Evolutionary conservation across 2,329 filamentous ascomycete genomes (phyloP).

Genomic region (Aspergillus tanneri): DNA sequence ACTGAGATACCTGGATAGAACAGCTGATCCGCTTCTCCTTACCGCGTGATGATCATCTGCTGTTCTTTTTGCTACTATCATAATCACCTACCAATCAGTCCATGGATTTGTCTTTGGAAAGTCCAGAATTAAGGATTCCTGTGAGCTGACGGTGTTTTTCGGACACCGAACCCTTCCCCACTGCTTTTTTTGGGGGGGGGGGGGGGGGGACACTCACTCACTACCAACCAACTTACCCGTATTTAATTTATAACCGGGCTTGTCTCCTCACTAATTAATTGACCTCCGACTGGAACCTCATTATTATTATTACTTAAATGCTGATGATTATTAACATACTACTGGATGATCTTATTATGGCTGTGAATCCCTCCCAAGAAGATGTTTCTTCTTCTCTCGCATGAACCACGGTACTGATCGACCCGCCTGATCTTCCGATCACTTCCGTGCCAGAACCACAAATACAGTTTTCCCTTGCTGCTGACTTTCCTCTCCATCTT

Average conservation of each 20-base stretch:
- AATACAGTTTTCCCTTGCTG: neutral
- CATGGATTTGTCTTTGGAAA: neutral
- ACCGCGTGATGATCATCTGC: neutral
- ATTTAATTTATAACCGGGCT: neutral
- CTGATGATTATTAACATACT: too few relatives aligned
- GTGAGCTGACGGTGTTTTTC: too few relatives aligned
- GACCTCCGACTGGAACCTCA: neutral
- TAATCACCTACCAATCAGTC: neutral
- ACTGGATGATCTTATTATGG: neutral
- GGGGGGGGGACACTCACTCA: too few relatives aligned
- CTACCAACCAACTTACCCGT: neutral
- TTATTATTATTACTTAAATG: too few relatives aligned
- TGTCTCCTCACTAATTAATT: neutral
- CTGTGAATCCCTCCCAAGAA: neutral
- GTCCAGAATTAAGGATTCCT: too few relatives aligned
- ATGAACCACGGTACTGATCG: neutral
- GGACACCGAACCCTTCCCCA: too few relatives aligned
- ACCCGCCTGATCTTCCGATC: slow-evolving; percentile 7
- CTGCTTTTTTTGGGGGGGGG: too few relatives aligned
- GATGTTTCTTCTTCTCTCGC: neutral
- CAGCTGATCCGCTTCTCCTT: neutral
- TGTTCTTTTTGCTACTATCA: too few relatives aligned
- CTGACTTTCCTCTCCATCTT: slow-evolving; percentile 1
- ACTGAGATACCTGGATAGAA: neutral
- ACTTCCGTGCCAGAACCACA: slow-evolving; percentile 7